Conservation (phyloP, 768 basidiomycete genomes). For the Lenzites betulinus region DNA sequence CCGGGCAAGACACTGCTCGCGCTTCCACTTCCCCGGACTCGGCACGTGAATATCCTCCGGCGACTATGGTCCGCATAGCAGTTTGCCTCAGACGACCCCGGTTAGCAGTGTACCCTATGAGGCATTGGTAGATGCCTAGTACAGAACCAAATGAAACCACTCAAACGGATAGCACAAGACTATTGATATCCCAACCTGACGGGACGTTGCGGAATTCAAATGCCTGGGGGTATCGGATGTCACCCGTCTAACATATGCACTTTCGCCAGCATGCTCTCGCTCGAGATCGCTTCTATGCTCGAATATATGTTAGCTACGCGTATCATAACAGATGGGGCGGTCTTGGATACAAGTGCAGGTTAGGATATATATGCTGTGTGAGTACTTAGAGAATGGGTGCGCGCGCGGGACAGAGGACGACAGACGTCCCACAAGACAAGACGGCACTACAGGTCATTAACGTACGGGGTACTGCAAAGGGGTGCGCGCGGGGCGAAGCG, state of each 20-base stretch:
- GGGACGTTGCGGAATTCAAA: too few species aligned
- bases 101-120: too few species aligned
- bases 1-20: too few species aligned
- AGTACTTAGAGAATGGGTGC: slow-evolving; percentile 15
- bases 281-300: slow-evolving; percentile 19
- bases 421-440: slow-evolving; percentile 19
- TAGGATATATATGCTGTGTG: slow-evolving; percentile 37
- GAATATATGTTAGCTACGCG: slow-evolving; percentile 26
- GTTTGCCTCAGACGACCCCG: too few species aligned
- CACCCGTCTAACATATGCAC: neutral
- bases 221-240: too few species aligned
- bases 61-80: too few species aligned
- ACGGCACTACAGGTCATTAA: slow-evolving; percentile 10
- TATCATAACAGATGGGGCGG: slow-evolving; percentile 24
- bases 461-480: slow-evolving; percentile 7
- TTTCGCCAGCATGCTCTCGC: neutral
- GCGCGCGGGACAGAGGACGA: slow-evolving; percentile 18
- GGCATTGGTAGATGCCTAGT: too few species aligned
- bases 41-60: too few species aligned
- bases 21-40: neutral
- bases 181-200: too few species aligned
- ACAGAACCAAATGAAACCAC: too few species aligned
- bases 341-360: slow-evolving; percentile 33
- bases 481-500: slow-evolving; percentile 11
- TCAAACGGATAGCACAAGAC: too few species aligned